Percentiles rank a stretch among this genome's conserved stretches.
phyloP scores from a whole-genome alignment of 225 moss, liverwort and hornwort species.

The Anthoceros angustus region DNA sequence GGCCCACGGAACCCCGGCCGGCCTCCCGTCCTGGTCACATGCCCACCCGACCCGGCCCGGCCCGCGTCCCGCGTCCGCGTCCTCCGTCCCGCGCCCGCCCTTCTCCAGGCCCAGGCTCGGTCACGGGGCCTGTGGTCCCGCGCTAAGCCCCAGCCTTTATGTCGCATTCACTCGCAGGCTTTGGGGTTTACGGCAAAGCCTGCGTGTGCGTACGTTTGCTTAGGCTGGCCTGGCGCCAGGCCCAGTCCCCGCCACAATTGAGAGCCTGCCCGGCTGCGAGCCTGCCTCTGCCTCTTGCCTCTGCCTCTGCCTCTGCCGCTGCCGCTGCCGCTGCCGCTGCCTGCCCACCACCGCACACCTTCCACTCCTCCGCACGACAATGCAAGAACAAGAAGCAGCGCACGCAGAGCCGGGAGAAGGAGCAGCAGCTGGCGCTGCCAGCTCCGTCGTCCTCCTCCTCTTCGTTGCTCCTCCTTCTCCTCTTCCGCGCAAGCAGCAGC shows the following conservation, averaged over 20 bases:
- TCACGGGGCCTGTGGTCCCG: not conserved
- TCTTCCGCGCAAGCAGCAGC: not conserved
- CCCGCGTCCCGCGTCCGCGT: not conserved
- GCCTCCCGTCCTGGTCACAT: no score
- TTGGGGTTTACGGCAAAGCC: not conserved
- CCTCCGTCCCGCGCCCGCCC: not conserved
- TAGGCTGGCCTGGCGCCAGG: not conserved
- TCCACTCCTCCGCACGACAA: no score
- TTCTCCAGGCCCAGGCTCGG: no score
- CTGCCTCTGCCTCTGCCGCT: not conserved
- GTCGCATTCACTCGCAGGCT: constrained; percentile 4
- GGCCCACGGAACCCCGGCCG: no score
- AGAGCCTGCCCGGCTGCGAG: not conserved
- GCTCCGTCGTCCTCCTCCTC: no score
- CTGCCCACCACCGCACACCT: no score
- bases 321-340: not conserved
- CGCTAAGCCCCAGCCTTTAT: not conserved
- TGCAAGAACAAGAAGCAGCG: no score
- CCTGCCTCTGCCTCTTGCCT: not conserved
- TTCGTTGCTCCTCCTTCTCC: not conserved
- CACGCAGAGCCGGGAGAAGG: no score
- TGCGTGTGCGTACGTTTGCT: not conserved
- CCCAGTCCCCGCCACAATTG: not conserved
- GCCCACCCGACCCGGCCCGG: not conserved
- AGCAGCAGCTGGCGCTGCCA: no score